A percentile compares a stretch with the other conserved stretches of the same genome.
These are phyloP conservation scores for Candida vartiovaarae DNA, from an alignment of 805 yeast genomes.

Conservation along the genomic window DNA sequence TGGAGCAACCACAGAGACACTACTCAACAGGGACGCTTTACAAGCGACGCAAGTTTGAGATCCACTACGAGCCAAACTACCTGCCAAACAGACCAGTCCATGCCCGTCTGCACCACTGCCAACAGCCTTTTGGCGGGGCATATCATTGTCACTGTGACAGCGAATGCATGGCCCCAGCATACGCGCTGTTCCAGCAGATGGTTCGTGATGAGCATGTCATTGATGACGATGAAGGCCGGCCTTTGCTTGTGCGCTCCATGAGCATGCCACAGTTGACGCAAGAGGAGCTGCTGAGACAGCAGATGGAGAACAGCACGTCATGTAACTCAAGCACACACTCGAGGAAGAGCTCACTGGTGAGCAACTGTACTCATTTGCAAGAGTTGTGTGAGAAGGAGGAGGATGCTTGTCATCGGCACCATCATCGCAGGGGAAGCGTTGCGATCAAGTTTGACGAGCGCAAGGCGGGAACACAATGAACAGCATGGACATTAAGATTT, in stretches of 20 bases:
- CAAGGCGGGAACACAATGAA: constrained; percentile 6
- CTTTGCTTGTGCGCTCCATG: background rate
- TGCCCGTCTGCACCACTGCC: constrained; percentile 9
- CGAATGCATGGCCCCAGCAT: too few relatives aligned
- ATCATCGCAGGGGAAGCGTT: constrained; percentile 24
- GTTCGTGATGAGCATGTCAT: too few relatives aligned
- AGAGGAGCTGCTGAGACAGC: background rate
- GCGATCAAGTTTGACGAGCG: constrained; percentile 21
- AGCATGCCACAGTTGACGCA: background rate
- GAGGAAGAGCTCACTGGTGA: constrained; percentile 11
- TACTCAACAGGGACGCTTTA: constrained; percentile 6
- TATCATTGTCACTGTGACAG: too few relatives aligned
- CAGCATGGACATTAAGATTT: too few relatives aligned
- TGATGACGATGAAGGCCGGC: background rate
- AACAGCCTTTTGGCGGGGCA: background rate
- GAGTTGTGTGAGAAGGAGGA: constrained; percentile 2
- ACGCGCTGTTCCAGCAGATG: too few relatives aligned
- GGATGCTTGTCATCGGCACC: constrained; percentile 18
- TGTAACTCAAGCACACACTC: background rate
- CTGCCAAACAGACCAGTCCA: constrained; percentile 12
- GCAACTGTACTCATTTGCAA: constrained; percentile 9
- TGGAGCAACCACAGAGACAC: constrained; percentile 4
- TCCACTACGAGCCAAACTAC: constrained; percentile 9
- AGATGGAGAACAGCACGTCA: background rate
- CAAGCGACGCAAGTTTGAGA: constrained; percentile 8